Evolutionary conservation across 106 monocot genomes (phyloP), one percentile per base, ranked within the genome.

Genomic region (Apostasia shenzhenica): DNA sequence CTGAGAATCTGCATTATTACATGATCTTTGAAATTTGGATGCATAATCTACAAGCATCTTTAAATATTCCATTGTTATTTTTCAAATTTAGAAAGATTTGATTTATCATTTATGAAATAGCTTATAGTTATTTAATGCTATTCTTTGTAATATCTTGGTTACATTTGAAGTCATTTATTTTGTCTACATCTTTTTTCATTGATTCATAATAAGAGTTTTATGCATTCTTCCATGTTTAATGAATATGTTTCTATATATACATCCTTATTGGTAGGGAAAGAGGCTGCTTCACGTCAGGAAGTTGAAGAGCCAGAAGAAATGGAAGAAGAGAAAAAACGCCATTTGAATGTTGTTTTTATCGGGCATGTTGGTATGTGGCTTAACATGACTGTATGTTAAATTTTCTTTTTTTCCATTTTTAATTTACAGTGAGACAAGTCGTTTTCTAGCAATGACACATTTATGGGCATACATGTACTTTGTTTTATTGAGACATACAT

Each of bases 301-400:
- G 37, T 48, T 37, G n/a, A 48, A 65, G 48, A 65, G 4, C 46
- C 7, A 2, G 48, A 5, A 48, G 65, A 65, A 65, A 26, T 48
- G 8, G 65, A 65, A 14, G 65, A 65, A 37, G 65, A 65, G 65
- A 65, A 65, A 65, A 65, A 65, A 12, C 65, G 65, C 26, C 65
- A 65, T 65, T 48, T 65, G 48, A 65, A 65, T 65, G 65, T 65
- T 49, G 65, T 65, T 65, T 65, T 65, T 43, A 65, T 65, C 48
- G 65, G 65, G 37, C 65, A 65, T 65, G 65, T 65, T 65, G 65
- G 65, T 65, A 65, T 45, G 65, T 65, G 26, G 48, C 37, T 62
- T 5, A 13, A 45, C 13, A 40, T 62, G 9, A 62, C 26, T 26
- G 26, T 26, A 26, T 26, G 26, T 26, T 26, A 26, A 26, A 26